Conservation (phyloP, 1,284 basidiomycete genomes). For the Papiliotrema flavescens region DNA sequence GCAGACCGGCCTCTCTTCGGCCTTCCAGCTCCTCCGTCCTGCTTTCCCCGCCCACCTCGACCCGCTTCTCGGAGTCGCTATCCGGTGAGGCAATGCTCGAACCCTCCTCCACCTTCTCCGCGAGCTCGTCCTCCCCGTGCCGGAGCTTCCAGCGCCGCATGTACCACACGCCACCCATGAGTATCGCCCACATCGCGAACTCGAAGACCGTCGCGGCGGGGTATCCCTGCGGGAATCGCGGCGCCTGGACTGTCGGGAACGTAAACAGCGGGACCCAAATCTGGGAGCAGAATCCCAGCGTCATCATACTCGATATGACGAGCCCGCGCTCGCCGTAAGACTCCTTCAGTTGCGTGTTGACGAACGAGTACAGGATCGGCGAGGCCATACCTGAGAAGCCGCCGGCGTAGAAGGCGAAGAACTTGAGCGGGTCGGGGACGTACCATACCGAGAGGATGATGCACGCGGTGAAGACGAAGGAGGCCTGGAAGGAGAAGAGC, state of each 20-base stretch:
- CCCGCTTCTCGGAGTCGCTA: too few species aligned
- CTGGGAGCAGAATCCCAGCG: constrained; percentile 10
- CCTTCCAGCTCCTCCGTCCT: too few species aligned
- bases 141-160: too few species aligned
- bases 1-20: too few species aligned
- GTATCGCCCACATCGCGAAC: too few species aligned
- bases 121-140: too few species aligned
- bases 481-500: constrained; percentile 12
- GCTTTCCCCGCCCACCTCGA: too few species aligned
- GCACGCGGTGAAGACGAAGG: constrained; percentile 3
- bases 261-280: constrained; percentile 32
- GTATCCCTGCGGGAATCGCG: constrained; percentile 24
- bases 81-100: too few species aligned
- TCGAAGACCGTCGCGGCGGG: constrained; percentile 8
- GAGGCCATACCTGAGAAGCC: constrained; percentile 16
- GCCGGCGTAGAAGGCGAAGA: constrained; percentile 19
- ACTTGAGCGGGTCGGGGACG: constrained; percentile 22
- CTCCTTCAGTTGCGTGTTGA: constrained; percentile 10
- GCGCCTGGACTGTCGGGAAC: constrained; percentile 29
- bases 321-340: constrained; percentile 12
- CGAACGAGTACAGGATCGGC: constrained; percentile 9
- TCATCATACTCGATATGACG: constrained; percentile 28
- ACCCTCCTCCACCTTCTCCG: too few species aligned
- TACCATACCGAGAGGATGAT: constrained; percentile 20
- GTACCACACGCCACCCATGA: too few species aligned